Evolutionary conservation across 805 yeast species (phyloP).

Genomic region (Yamadazyma laniorum): DNA sequence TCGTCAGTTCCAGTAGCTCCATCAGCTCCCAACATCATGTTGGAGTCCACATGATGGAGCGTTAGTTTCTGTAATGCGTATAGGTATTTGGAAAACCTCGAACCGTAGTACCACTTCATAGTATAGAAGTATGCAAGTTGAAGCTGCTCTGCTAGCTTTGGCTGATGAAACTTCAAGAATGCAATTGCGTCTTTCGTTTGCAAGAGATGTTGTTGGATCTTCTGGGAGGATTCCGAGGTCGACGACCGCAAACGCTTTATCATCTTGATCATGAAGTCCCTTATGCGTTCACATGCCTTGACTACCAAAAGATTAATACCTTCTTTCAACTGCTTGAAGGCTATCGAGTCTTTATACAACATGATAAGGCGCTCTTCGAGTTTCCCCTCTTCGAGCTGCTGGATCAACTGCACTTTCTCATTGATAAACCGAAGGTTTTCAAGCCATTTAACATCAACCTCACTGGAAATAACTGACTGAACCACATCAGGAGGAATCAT

Average conservation of each 20-base stretch:
- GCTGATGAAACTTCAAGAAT: conserved; percentile 55
- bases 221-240: conserved; percentile 62
- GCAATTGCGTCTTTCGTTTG: conserved; percentile 59
- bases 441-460: conserved; percentile 60
- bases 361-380: conserved; percentile 9
- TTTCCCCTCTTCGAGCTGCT: conserved; percentile 12
- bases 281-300: conserved; percentile 71
- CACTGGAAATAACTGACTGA: conserved; percentile 54
- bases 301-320: conserved; percentile 51
- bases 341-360: conserved; percentile 15
- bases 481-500: conserved; percentile 74
- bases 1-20: conserved; percentile 19
- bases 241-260: conserved; percentile 63
- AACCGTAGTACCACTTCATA: conserved; percentile 89
- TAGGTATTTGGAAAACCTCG: conserved; percentile 73
- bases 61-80: conserved; percentile 67
- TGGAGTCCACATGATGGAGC: conserved; percentile 53
- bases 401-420: conserved; percentile 58
- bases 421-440: conserved; percentile 58
- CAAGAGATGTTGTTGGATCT: conserved; percentile 64
- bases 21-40: conserved; percentile 51
- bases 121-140: conserved; percentile 81
- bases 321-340: conserved; percentile 28
- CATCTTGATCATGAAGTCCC: conserved; percentile 62
- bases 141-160: conserved; percentile 67